Evolutionary conservation across 371 early-diverging fungal genomes (phyloP).

Genomic region (Mortierella sp.): DNA sequence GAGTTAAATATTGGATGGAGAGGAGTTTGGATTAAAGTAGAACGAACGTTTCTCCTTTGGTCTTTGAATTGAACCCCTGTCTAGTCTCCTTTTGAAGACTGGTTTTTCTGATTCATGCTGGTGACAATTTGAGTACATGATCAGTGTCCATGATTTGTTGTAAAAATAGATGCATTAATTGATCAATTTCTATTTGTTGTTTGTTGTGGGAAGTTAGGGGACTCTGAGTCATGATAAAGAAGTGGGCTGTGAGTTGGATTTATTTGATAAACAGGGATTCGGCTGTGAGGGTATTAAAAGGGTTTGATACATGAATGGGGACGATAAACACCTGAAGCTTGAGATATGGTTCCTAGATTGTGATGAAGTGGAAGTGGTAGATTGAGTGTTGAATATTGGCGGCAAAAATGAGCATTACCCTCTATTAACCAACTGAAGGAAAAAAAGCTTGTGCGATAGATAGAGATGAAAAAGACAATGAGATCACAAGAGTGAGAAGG

Average conservation of each 20-base stretch:
- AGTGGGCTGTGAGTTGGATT: no score
- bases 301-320: no score
- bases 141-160: background rate
- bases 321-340: no score
- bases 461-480: background rate
- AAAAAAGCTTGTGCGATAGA: background rate
- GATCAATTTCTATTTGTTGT: background rate
- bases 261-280: no score
- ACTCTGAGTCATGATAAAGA: no score
- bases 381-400: constrained; percentile 8
- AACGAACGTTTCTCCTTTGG: background rate
- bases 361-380: no score
- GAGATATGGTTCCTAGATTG: no score
- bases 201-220: background rate
- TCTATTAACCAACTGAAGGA: background rate
- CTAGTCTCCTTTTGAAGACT: no score
- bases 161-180: constrained; percentile 1
- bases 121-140: no score
- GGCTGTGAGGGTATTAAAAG: no score
- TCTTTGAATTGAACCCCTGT: no score
- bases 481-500: background rate
- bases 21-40: background rate
- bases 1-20: background rate
- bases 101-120: no score
- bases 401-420: constrained; percentile 14